A percentile compares a stretch with the other conserved stretches of the same genome.
phyloP scores from a whole-genome alignment of 169 alveolate genomes.

The Amoebophrya sp. region DNA sequence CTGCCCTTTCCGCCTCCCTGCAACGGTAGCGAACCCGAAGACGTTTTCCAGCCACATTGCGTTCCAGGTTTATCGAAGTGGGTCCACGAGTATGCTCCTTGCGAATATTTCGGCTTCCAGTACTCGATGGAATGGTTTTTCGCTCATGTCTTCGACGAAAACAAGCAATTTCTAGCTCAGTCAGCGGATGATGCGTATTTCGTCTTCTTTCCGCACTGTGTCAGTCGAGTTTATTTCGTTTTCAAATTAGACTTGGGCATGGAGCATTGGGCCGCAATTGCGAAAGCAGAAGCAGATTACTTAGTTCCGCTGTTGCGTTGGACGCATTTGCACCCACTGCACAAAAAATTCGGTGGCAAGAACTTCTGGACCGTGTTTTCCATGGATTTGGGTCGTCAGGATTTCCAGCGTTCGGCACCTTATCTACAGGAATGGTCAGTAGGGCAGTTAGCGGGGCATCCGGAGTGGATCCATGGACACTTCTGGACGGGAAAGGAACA shows the following conservation, averaged over 20 bases:
- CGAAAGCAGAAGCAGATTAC: constrained; percentile 37
- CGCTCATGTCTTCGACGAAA: constrained; percentile 26
- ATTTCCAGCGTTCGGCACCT: constrained; percentile 38
- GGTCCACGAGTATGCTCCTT: neutral
- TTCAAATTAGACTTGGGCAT: constrained; percentile 22
- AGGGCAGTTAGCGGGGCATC: constrained; percentile 42
- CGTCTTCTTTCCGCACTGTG: constrained; percentile 46
- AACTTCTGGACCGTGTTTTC: constrained; percentile 49
- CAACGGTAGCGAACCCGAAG: neutral
- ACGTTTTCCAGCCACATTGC: neutral
- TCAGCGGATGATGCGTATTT: constrained; percentile 33
- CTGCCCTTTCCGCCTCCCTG: neutral
- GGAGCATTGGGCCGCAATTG: constrained; percentile 43
- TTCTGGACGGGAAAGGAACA: neutral
- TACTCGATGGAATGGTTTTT: constrained; percentile 53
- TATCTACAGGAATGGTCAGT: constrained; percentile 47
- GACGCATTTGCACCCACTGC: constrained; percentile 43
- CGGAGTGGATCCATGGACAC: constrained; percentile 15
- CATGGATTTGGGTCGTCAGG: constrained; percentile 51
- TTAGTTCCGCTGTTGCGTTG: constrained; percentile 45
- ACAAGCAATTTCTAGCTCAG: neutral
- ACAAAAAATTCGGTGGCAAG: constrained; percentile 35
- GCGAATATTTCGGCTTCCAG: constrained; percentile 44
- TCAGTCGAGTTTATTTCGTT: constrained; percentile 41
- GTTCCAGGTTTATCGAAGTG: neutral